phyloP scores from a whole-genome alignment of 257 asterid species.

The Nicotiana undulata region DNA sequence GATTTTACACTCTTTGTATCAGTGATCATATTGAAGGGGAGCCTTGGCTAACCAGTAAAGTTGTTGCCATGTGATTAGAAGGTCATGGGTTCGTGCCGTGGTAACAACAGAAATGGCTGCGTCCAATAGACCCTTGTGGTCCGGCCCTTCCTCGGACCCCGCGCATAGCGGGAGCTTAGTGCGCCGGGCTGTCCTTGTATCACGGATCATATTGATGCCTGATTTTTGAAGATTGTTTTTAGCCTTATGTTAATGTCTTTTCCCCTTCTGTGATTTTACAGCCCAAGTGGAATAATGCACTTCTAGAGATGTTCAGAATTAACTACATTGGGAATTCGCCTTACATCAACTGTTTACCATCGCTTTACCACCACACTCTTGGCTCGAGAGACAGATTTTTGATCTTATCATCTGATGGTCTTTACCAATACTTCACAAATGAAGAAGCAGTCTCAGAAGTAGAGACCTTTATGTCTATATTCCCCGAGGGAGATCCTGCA shows the following conservation, averaged over 20 bases:
- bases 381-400: slow-evolving; percentile 63
- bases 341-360: slow-evolving; percentile 71
- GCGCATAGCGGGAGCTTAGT: too few relatives aligned
- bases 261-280: slow-evolving; percentile 25
- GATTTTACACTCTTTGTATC: neutral
- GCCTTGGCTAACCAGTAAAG: too few relatives aligned
- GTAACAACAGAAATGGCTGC: too few relatives aligned
- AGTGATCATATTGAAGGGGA: neutral
- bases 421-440: slow-evolving; percentile 91
- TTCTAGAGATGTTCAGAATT: slow-evolving; percentile 78
- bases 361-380: slow-evolving; percentile 68
- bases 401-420: slow-evolving; percentile 95
- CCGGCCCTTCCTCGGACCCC: too few relatives aligned
- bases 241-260: neutral
- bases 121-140: too few relatives aligned
- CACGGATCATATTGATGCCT: neutral
- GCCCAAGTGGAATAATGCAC: slow-evolving; percentile 94
- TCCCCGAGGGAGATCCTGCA: slow-evolving; percentile 98
- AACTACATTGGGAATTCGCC: slow-evolving; percentile 75
- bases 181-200: neutral
- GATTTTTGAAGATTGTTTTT: neutral
- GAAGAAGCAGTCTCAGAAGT: slow-evolving; percentile 84
- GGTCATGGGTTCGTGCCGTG: too few relatives aligned
- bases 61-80: too few relatives aligned
- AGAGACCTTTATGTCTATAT: slow-evolving; percentile 64